Percentiles rank a stretch among this genome's conserved stretches.
Evolutionary conservation across 768 basidiomycete species (phyloP).

Genomic region (Tricholoma matsutake): DNA sequence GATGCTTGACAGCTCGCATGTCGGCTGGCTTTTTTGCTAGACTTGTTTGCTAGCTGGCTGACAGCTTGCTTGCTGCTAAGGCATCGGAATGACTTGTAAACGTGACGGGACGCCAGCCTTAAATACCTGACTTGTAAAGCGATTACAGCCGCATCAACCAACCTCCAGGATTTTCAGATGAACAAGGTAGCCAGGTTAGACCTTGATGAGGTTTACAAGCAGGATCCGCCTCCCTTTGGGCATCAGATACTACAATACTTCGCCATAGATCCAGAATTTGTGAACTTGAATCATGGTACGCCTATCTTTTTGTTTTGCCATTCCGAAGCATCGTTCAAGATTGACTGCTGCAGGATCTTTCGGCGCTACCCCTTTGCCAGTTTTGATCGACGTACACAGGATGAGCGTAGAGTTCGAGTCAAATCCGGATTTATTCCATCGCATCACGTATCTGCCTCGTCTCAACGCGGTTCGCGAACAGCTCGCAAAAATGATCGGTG

Average conservation of each 20-base stretch:
- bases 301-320: slow-evolving; percentile 16
- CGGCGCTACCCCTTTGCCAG: slow-evolving; percentile 47
- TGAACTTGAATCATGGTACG: slow-evolving; percentile 66
- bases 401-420: slow-evolving; percentile 39
- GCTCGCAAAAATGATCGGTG: slow-evolving; percentile 49
- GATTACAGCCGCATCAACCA: neutral
- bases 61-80: too few relatives aligned
- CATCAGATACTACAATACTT: slow-evolving; percentile 52
- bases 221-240: slow-evolving; percentile 46
- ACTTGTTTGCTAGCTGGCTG: too few relatives aligned
- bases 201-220: slow-evolving; percentile 18
- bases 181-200: neutral
- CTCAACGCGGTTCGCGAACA: slow-evolving; percentile 37
- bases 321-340: neutral
- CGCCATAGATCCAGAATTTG: slow-evolving; percentile 52
- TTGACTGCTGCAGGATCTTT: slow-evolving; percentile 39
- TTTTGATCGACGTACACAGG: slow-evolving; percentile 36
- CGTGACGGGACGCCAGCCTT: too few relatives aligned
- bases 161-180: neutral
- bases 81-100: too few relatives aligned
- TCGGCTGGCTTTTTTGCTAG: too few relatives aligned
- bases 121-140: too few relatives aligned
- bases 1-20: too few relatives aligned
- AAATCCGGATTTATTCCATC: slow-evolving; percentile 50
- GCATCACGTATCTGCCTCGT: slow-evolving; percentile 25